Base-by-base conservation (phyloP, 768 basidiomycete species). In the Galerina sulciceps region DNA sequence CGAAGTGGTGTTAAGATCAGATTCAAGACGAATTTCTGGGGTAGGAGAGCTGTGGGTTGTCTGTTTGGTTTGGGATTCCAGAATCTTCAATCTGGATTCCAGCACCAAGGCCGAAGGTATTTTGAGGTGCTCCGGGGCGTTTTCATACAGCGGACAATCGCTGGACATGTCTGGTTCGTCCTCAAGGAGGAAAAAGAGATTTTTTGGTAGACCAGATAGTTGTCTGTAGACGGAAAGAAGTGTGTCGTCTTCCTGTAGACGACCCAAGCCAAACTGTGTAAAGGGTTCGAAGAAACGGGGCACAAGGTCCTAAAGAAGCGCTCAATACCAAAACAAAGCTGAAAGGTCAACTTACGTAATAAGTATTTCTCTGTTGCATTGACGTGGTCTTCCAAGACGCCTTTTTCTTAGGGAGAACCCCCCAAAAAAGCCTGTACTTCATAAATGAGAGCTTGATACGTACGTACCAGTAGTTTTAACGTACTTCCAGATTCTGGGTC, bases 401-500 rank as follows among this genome's bases (percentile, higher is more conserved):
- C 68, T 89, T 90, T 47, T 80, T 68, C 1, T 74, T 67, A 0
- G 90, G 84, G 34, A 91, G 75, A 3, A 83, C 81, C 20, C 87
- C 87, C 52, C 92, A 78, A 49, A 91, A 74, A 26, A 92, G 65
- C 65, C 88, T 90, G 31, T 0, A 61, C 23, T 44, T 26, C 31
- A 18, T 36, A 31, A 58, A 38, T 63, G 40, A 59, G 35, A 38
- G 31, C 13, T 35, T 38, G 14, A 55, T 43, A 20, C 10, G 47
- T 43, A 41, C 10, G 23, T 8, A 13, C 42, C 4, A 52, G 34
- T 47, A 23, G 14, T 38, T 6, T 26, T 31, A 74, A 31, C 86
- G 69, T 60, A 90, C 91, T 84, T 90, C 91, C 91, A 93, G 65
- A 90, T 78, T 42, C 88, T 80, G 26, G 90, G 88, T 41, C 91